These are phyloP conservation scores for Proliferodiscus dingleyae DNA, from an alignment of 2,329 filamentous ascomycete species.

Conservation along the genomic window DNA sequence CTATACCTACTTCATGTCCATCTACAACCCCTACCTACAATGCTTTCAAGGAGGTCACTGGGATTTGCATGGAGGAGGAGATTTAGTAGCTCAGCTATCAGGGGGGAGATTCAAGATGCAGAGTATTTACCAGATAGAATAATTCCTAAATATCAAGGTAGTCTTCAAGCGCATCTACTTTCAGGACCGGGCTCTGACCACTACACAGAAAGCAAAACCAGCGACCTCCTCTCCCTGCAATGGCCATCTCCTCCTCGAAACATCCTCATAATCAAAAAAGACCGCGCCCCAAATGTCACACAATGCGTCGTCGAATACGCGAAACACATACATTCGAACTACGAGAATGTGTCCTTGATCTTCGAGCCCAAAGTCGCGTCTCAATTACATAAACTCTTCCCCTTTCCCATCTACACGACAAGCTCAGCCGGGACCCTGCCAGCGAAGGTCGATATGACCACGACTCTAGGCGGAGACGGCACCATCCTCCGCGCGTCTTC, in stretches of 20 bases:
- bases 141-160: constrained; percentile 60
- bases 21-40: constrained; percentile 3
- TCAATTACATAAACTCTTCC: constrained; percentile 63
- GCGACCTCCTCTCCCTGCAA: constrained; percentile 59
- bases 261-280: constrained; percentile 64
- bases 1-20: constrained; percentile 8
- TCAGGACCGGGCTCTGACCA: constrained; percentile 38
- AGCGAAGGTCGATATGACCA: constrained; percentile 79
- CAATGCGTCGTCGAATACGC: constrained; percentile 34
- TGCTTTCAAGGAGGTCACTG: constrained; percentile 7
- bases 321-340: constrained; percentile 69
- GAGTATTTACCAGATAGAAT: constrained; percentile 49
- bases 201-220: constrained; percentile 46
- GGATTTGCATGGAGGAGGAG: constrained; percentile 21
- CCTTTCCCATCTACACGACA: constrained; percentile 67
- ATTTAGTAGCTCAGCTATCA: constrained; percentile 46
- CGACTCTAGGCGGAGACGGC: constrained; percentile 89
- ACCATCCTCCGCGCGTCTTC: constrained; percentile 83
- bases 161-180: constrained; percentile 25
- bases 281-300: constrained; percentile 41
- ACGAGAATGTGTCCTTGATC: constrained; percentile 75
- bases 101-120: constrained; percentile 46
- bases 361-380: constrained; percentile 74
- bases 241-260: constrained; percentile 67
- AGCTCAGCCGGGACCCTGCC: constrained; percentile 47